A percentile compares a stretch with the other conserved stretches of the same genome.
Conservation (phyloP, 2,329 filamentous ascomycete genomes). For the Penicillium rolfsii region DNA sequence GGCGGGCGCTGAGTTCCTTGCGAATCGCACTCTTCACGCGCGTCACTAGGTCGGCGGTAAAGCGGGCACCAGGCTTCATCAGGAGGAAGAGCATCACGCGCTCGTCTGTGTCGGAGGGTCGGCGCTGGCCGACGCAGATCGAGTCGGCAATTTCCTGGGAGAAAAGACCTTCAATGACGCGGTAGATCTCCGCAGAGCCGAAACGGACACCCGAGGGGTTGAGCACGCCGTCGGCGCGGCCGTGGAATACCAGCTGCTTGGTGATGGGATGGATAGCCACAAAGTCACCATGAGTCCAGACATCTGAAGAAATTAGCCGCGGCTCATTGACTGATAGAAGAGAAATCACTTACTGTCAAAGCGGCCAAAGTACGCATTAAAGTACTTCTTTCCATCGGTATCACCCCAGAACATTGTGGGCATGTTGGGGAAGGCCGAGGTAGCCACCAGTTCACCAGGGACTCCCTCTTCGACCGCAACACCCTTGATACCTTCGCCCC, state of each 20-base stretch:
- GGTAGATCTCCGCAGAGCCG: conserved; percentile 79
- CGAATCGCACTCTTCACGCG: conserved; percentile 66
- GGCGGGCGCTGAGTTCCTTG: conserved; percentile 68
- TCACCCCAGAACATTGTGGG: conserved; percentile 66
- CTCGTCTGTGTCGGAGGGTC: conserved; percentile 62
- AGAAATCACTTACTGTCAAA: conserved; percentile 21
- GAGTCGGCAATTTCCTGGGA: conserved; percentile 62
- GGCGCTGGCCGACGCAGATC: conserved; percentile 75
- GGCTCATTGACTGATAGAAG: background rate
- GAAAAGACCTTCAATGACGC: conserved; percentile 61
- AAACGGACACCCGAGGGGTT: conserved; percentile 81
- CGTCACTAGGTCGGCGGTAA: conserved; percentile 48
- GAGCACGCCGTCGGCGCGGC: conserved; percentile 68
- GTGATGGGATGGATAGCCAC: conserved; percentile 71
- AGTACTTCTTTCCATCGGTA: conserved; percentile 58
- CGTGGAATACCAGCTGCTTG: conserved; percentile 50
- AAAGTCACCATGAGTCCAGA: conserved; percentile 86
- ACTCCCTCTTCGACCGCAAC: conserved; percentile 62
- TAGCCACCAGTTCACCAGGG: conserved; percentile 75
- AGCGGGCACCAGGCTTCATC: conserved; percentile 51
- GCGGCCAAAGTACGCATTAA: conserved; percentile 32
- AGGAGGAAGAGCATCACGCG: conserved; percentile 63
- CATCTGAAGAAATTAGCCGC: conserved; percentile 44
- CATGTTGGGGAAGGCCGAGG: conserved; percentile 73
- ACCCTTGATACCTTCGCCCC: conserved; percentile 43